A percentile compares a stretch with the other conserved stretches of the same genome.
Evolutionary conservation across 768 basidiomycete genomes (phyloP).

Genomic region (Pleurotus platypus): DNA sequence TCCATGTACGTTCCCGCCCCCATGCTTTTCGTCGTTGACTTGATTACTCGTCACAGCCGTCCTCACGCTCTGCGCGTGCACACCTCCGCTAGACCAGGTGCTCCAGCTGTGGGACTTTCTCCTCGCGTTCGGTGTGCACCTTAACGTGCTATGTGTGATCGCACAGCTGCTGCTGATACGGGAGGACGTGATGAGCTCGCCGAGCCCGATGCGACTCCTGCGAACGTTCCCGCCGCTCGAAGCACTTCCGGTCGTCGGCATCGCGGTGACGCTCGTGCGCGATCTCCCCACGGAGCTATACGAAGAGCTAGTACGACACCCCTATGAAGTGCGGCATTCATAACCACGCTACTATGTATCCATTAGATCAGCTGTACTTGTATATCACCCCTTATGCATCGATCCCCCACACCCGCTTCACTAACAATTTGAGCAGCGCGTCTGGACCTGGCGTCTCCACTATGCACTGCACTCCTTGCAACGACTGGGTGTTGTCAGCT

Average conservation of each 20-base stretch:
- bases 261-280: slow-evolving; percentile 90
- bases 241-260: slow-evolving; percentile 82
- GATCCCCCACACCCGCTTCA: slow-evolving; percentile 57
- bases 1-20: slow-evolving; percentile 62
- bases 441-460: slow-evolving; percentile 63
- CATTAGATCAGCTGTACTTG: not conserved
- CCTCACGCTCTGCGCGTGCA: slow-evolving; percentile 93
- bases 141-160: slow-evolving; percentile 96
- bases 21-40: not conserved
- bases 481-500: slow-evolving; percentile 9
- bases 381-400: not conserved
- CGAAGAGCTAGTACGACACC: slow-evolving; percentile 85
- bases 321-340: slow-evolving; percentile 51
- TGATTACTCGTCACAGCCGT: slow-evolving; percentile 52
- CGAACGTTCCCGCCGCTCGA: slow-evolving; percentile 93
- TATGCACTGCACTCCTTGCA: slow-evolving; percentile 40
- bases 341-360: slow-evolving; percentile 9
- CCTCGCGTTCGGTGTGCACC: slow-evolving; percentile 92
- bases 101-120: slow-evolving; percentile 97
- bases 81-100: slow-evolving; percentile 93
- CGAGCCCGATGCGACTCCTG: slow-evolving; percentile 92
- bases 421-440: slow-evolving; percentile 41
- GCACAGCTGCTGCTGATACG: slow-evolving; percentile 90
- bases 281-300: slow-evolving; percentile 87
- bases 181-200: slow-evolving; percentile 82